Evolutionary conservation across 1,284 basidiomycete genomes (phyloP).

Genomic region (Leccinum variabile): DNA sequence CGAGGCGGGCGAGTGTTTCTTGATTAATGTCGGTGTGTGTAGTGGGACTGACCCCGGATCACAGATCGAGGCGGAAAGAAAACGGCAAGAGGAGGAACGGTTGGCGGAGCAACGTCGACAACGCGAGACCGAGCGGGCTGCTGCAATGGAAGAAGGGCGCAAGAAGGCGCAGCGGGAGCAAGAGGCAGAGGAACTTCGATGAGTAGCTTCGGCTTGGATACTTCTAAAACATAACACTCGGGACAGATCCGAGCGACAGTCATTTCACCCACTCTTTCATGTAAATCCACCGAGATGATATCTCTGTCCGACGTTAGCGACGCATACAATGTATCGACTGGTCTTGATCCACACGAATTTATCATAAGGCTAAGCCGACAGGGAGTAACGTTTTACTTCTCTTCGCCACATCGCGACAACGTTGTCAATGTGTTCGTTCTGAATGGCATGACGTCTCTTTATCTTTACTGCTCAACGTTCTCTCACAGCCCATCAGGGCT

Average conservation of each 20-base stretch:
- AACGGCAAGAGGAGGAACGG: no score
- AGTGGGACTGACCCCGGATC: no score
- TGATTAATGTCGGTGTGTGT: no score
- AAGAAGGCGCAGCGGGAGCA: no score
- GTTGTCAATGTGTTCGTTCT: slow-evolving; percentile 67
- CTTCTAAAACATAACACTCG: slow-evolving; percentile 11
- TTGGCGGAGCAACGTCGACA: no score
- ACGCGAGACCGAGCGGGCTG: no score
- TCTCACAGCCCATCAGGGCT: slow-evolving; percentile 56
- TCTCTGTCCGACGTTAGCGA: slow-evolving; percentile 79
- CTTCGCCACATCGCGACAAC: slow-evolving; percentile 62
- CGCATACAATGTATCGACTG: slow-evolving; percentile 76
- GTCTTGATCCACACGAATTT: slow-evolving; percentile 76
- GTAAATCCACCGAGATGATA: slow-evolving; percentile 78
- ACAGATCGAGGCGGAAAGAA: no score
- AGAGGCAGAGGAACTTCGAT: slow-evolving; percentile 48
- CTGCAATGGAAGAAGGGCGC: no score
- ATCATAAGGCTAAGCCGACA: slow-evolving; percentile 74
- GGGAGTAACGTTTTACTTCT: slow-evolving; percentile 68
- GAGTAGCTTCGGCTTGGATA: slow-evolving; percentile 25
- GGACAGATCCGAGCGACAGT: slow-evolving; percentile 60
- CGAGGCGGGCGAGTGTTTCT: no score
- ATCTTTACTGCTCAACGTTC: neutral
- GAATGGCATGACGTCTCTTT: neutral
- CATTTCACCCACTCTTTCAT: slow-evolving; percentile 62